phyloP scores from a whole-genome alignment of 495 filamentous ascomycete genomes.

The Neurospora tetrasperma region DNA sequence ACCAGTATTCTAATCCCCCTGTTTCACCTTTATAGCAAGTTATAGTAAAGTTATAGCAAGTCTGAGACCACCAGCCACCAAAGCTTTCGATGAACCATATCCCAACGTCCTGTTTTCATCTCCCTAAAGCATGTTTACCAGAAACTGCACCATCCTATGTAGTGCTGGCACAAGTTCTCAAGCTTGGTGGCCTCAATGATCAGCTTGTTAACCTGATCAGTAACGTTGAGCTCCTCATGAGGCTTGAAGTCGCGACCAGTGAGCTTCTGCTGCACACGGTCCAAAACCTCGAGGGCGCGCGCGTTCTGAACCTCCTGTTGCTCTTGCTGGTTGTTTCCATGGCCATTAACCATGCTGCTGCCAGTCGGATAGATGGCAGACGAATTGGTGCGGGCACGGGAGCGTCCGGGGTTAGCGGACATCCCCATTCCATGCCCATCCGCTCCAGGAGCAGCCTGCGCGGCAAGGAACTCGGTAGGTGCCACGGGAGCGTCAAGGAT shows the following conservation, averaged over 20 bases:
- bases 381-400: slow-evolving; percentile 45
- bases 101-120: neutral
- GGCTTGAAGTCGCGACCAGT: slow-evolving; percentile 61
- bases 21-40: neutral
- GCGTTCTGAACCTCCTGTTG: slow-evolving; percentile 80
- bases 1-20: neutral
- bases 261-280: slow-evolving; percentile 87
- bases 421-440: slow-evolving; percentile 35
- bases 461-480: slow-evolving; percentile 38
- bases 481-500: slow-evolving; percentile 56
- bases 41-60: neutral
- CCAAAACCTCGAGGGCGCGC: slow-evolving; percentile 81
- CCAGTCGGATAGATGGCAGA: slow-evolving; percentile 19
- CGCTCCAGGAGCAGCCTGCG: slow-evolving; percentile 27
- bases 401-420: slow-evolving; percentile 34
- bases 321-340: slow-evolving; percentile 26
- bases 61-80: neutral
- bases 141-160: slow-evolving; percentile 95
- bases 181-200: slow-evolving; percentile 90
- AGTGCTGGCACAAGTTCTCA: slow-evolving; percentile 97
- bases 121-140: slow-evolving; percentile 41
- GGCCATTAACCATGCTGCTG: slow-evolving; percentile 27
- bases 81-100: neutral
- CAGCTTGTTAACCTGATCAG: slow-evolving; percentile 84
- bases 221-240: slow-evolving; percentile 72